Conservation (phyloP, 768 basidiomycete species). For the Leccinum fibrillosum region DNA sequence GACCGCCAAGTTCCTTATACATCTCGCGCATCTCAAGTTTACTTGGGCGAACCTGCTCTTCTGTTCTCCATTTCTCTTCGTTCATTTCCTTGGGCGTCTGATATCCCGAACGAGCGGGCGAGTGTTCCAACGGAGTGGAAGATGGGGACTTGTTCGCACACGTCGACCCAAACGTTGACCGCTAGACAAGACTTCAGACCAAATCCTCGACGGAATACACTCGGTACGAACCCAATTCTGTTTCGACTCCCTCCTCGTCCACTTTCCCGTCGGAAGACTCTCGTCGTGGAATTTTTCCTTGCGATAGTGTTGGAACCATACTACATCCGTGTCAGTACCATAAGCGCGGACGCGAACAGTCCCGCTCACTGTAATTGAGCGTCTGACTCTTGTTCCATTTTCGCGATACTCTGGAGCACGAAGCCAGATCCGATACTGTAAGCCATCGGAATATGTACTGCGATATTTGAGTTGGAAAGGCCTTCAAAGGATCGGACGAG, state of each 20-base stretch:
- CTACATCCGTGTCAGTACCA: constrained; percentile 37
- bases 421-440: constrained; percentile 61
- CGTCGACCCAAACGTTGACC: constrained; percentile 44
- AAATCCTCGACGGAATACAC: constrained; percentile 6
- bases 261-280: constrained; percentile 75
- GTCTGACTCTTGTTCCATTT: constrained; percentile 91
- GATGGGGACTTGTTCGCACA: constrained; percentile 39
- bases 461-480: constrained; percentile 76
- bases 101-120: constrained; percentile 55
- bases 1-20: constrained; percentile 87
- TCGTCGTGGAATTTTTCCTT: constrained; percentile 85
- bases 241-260: constrained; percentile 93
- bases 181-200: constrained; percentile 37
- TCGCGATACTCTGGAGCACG: constrained; percentile 75
- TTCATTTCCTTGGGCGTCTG: constrained; percentile 77
- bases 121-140: constrained; percentile 43
- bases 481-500: constrained; percentile 58
- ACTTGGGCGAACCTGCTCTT: constrained; percentile 54
- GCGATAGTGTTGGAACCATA: constrained; percentile 92
- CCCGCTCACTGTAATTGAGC: constrained; percentile 74
- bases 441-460: constrained; percentile 73
- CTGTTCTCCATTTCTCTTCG: constrained; percentile 69
- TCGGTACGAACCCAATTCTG: constrained; percentile 68
- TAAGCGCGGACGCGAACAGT: neutral
- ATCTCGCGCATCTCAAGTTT: constrained; percentile 87